Evolutionary conservation across 140 eudicot species (phyloP).

Genomic region (Bidens hawaiensis): DNA sequence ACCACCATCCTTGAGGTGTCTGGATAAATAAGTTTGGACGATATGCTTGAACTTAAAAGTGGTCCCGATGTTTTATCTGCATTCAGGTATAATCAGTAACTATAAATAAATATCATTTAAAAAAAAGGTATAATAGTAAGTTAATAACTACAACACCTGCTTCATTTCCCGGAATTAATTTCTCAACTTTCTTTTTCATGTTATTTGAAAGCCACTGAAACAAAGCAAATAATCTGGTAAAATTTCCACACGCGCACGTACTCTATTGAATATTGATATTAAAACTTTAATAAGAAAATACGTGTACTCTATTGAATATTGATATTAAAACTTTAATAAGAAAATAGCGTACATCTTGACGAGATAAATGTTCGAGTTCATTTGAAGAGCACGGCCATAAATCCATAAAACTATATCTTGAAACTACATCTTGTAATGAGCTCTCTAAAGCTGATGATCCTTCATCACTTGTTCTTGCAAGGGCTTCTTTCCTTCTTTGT

Average conservation of each 20-base stretch:
- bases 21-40: slow-evolving; percentile 65
- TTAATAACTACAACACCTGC: slow-evolving; percentile 41
- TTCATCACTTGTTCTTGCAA: slow-evolving; percentile 62
- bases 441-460: slow-evolving; percentile 58
- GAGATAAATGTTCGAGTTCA: slow-evolving; percentile 82
- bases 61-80: slow-evolving; percentile 49
- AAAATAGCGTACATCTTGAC: slow-evolving; percentile 60
- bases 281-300: no score
- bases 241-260: background rate
- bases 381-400: slow-evolving; percentile 94
- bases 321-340: no score
- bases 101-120: background rate
- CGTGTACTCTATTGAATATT: no score
- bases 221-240: background rate
- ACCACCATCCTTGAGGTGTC: slow-evolving; percentile 79
- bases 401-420: slow-evolving; percentile 89
- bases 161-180: slow-evolving; percentile 40
- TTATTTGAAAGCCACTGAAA: slow-evolving; percentile 83
- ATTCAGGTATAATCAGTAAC: background rate
- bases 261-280: no score
- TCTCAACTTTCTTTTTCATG: slow-evolving; percentile 67
- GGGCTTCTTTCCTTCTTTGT: slow-evolving; percentile 96
- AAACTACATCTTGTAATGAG: slow-evolving; percentile 83
- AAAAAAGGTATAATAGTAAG: slow-evolving; percentile 1
- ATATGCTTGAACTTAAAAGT: slow-evolving; percentile 28